Conservation (phyloP, 2,329 filamentous ascomycete genomes). For the Fusarium anthophilum region DNA sequence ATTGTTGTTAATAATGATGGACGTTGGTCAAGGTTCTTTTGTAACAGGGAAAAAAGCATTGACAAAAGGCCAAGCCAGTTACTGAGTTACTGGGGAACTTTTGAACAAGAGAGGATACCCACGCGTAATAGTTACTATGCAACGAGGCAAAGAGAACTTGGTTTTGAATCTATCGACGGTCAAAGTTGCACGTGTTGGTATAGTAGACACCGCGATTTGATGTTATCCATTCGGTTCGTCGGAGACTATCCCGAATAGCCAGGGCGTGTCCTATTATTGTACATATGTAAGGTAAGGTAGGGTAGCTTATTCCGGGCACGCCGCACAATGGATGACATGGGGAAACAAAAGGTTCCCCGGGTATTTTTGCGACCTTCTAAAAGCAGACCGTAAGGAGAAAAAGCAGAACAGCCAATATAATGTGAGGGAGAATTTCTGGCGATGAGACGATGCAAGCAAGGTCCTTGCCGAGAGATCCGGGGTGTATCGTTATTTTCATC, state of each 20-base stretch:
- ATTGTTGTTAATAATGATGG: background rate
- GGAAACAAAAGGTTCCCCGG: conserved; percentile 12
- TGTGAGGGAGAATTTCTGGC: conserved; percentile 13
- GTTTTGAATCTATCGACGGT: conserved; percentile 3
- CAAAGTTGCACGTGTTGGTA: conserved; percentile 8
- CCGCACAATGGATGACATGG: background rate
- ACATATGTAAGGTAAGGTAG: background rate
- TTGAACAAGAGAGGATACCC: conserved; percentile 34
- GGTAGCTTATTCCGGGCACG: conserved; percentile 7
- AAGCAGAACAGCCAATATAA: background rate
- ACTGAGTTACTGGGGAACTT: conserved; percentile 33
- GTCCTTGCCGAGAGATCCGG: conserved; percentile 34
- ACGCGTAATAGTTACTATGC: conserved; percentile 30
- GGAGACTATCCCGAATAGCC: conserved; percentile 22
- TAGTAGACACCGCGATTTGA: background rate
- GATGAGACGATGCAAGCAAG: conserved; percentile 2
- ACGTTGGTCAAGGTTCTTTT: conserved; percentile 29
- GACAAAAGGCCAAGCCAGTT: conserved; percentile 9
- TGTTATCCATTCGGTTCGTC: conserved; percentile 6
- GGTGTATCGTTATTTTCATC: background rate
- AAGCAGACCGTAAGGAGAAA: conserved; percentile 18
- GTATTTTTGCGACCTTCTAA: conserved; percentile 39
- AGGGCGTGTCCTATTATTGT: conserved; percentile 11
- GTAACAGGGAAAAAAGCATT: conserved; percentile 13
- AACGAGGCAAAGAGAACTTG: conserved; percentile 12